These are phyloP conservation scores for Ceratobasidium papillatum DNA, from an alignment of 1,284 basidiomycete genomes.

Conservation along the genomic window DNA sequence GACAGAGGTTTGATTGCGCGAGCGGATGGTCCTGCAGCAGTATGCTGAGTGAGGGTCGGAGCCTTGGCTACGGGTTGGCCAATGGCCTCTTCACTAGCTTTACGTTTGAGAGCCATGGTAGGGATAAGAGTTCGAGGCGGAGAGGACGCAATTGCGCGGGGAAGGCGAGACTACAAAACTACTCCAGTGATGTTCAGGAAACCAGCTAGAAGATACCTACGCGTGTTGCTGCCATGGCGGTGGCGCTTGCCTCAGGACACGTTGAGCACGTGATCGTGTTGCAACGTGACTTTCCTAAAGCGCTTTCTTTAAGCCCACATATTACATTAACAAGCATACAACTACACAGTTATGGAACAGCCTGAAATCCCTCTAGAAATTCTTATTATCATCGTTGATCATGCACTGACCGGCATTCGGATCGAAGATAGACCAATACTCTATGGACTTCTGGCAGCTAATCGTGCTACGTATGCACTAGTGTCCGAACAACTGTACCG, in stretches of 20 bases:
- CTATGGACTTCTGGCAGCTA: conserved; percentile 4
- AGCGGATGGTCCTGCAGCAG: conserved; percentile 19
- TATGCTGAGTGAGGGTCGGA: conserved; percentile 18
- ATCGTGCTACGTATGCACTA: conserved; percentile 13
- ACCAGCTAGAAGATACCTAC: conserved; percentile 5
- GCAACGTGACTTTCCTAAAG: conserved; percentile 8
- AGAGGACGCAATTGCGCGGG: conserved; percentile 23
- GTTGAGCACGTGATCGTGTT: conserved; percentile 18
- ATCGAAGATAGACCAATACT: background rate
- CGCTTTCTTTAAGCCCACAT: background rate
- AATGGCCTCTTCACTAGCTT: conserved; percentile 37
- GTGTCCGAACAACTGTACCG: conserved; percentile 13
- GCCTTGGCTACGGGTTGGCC: conserved; percentile 27
- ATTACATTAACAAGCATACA: background rate
- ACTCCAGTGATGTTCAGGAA: background rate
- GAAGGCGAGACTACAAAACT: conserved; percentile 32
- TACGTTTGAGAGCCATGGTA: conserved; percentile 36
- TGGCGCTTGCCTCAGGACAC: conserved; percentile 7
- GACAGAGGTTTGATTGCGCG: conserved; percentile 21
- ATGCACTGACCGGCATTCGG: background rate
- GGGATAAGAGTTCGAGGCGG: conserved; percentile 18
- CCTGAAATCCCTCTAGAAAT: conserved; percentile 19
- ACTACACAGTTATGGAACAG: background rate
- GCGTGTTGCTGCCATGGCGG: conserved; percentile 19
- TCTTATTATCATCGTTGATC: background rate